These are phyloP conservation scores for Pseudoscleropodium purum DNA, from an alignment of 225 moss, liverwort and hornwort species.

Conservation along the genomic window DNA sequence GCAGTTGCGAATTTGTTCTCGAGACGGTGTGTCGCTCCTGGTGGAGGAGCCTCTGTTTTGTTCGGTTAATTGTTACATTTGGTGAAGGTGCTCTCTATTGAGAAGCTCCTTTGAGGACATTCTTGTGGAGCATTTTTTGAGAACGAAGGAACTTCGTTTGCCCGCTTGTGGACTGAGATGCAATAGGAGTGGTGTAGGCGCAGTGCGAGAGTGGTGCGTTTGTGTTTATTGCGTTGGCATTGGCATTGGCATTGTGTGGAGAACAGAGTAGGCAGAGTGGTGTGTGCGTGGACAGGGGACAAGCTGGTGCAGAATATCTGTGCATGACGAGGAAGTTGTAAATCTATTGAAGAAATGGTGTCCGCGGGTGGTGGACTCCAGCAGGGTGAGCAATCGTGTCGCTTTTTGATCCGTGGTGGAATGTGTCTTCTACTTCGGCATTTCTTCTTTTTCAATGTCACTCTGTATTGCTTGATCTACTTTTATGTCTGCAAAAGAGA, in stretches of 20 bases:
- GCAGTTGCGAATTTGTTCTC: neutral
- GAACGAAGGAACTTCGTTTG: neutral
- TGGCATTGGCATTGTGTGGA: conserved; percentile 14
- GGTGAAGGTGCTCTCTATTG: neutral
- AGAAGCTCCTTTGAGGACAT: neutral
- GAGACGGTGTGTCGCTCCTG: neutral
- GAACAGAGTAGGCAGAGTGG: neutral
- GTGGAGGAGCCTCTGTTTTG: neutral
- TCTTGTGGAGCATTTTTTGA: neutral
- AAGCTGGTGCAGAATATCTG: neutral
- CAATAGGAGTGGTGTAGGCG: neutral
- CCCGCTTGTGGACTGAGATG: neutral
- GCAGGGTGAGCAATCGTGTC: conserved; percentile 20
- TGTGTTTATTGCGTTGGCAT: conserved; percentile 1
- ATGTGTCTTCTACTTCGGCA: neutral
- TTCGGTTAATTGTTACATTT: neutral
- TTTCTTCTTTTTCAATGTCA: neutral
- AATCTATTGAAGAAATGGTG: conserved; percentile 27
- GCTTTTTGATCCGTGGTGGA: neutral
- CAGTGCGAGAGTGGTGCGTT: neutral
- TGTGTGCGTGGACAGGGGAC: neutral
- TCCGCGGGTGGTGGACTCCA: conserved; percentile 35
- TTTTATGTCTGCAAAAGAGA: neutral
- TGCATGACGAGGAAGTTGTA: conserved; percentile 40
- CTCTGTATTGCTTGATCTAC: neutral